These are phyloP conservation scores for Urochloa ruziziensis DNA, from an alignment of 176 grass and related monocot species.

Conservation along the genomic window DNA sequence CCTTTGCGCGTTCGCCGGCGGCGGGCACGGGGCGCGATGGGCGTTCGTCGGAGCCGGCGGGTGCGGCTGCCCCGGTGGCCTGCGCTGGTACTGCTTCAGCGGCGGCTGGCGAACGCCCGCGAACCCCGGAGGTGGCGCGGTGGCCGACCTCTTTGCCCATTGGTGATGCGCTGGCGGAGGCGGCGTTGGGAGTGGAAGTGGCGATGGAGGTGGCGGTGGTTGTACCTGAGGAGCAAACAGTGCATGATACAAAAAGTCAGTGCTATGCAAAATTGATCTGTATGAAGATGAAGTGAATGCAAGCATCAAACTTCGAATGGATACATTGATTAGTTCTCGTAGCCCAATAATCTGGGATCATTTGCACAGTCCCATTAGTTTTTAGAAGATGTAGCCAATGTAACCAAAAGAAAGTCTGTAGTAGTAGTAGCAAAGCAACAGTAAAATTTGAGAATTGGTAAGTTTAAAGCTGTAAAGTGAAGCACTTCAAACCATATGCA, in stretches of 20 bases:
- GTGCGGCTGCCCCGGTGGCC: not conserved
- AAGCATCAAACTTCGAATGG: not conserved
- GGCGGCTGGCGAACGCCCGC: not conserved
- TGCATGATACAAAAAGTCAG: not conserved
- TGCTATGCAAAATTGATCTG: not conserved
- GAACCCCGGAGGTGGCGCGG: conserved; percentile 6
- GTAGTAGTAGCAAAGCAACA: not conserved
- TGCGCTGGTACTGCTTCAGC: not conserved
- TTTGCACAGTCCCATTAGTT: not conserved
- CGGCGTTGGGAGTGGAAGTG: not conserved
- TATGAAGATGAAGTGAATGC: not conserved
- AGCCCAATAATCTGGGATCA: not conserved
- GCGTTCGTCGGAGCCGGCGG: not conserved
- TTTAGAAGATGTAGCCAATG: not conserved
- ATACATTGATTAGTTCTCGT: too few relatives aligned
- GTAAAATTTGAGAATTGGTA: too few relatives aligned
- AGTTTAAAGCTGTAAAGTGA: too few relatives aligned
- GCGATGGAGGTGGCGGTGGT: not conserved
- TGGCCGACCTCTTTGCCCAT: not conserved
- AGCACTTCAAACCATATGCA: too few relatives aligned
- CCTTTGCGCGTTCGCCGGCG: not conserved
- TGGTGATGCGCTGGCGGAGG: not conserved
- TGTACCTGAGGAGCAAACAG: not conserved
- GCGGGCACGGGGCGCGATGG: not conserved
- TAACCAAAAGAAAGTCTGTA: not conserved